phyloP scores from a whole-genome alignment of 2,329 filamentous ascomycete species.

The Diaporthe ampelina region DNA sequence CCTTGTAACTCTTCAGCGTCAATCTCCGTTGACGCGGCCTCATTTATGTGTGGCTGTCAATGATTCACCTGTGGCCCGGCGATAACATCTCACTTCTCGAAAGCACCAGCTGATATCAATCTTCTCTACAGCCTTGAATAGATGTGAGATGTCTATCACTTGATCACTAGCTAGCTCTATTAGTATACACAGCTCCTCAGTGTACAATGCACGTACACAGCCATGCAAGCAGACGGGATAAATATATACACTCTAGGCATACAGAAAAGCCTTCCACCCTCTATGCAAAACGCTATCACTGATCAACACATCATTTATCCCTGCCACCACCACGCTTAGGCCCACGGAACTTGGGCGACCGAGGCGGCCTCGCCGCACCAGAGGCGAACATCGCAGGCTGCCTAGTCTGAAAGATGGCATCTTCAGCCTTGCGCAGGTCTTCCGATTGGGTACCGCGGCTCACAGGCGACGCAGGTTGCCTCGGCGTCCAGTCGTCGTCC shows the following conservation, averaged over 20 bases:
- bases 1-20: no score
- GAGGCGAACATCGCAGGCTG: not conserved
- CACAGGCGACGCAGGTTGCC: not conserved
- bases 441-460: not conserved
- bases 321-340: not conserved
- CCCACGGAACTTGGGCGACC: not conserved
- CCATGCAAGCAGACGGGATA: not conserved
- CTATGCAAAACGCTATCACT: not conserved
- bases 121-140: no score
- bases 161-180: no score
- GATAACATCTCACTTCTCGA: no score
- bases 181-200: not conserved
- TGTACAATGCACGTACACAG: not conserved
- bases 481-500: conserved; percentile 30
- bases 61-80: no score
- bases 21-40: no score
- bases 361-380: not conserved
- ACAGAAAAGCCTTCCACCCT: no score
- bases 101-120: no score
- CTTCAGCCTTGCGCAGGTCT: not conserved
- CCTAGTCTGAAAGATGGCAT: not conserved
- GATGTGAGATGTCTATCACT: no score
- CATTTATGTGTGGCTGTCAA: no score
- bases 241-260: conserved; percentile 1
- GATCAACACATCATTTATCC: not conserved